phyloP scores from a whole-genome alignment of 495 filamentous ascomycete species.

The Hypoxylon lienhwacheense region DNA sequence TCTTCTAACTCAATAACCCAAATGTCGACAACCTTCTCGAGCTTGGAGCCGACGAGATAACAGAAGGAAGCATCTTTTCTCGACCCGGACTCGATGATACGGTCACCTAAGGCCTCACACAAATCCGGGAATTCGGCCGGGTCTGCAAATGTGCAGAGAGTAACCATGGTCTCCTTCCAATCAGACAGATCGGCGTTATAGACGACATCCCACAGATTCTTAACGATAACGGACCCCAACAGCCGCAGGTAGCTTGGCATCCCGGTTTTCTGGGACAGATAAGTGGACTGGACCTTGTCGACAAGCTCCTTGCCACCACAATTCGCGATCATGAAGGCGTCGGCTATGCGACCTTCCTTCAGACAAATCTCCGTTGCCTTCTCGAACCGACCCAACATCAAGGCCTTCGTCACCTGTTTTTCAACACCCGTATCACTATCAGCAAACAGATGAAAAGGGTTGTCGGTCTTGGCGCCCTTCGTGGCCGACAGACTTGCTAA shows the following conservation, averaged over 20 bases:
- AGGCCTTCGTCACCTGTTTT: conserved; percentile 78
- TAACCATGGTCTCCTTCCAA: conserved; percentile 97
- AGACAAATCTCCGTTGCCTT: conserved; percentile 86
- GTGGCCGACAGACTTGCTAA: conserved; percentile 67
- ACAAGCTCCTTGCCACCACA: conserved; percentile 93
- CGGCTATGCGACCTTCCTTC: conserved; percentile 83
- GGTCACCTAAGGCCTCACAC: conserved; percentile 94
- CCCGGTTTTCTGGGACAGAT: conserved; percentile 78
- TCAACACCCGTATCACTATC: conserved; percentile 80
- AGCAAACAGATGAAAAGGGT: conserved; percentile 66
- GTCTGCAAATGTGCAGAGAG: conserved; percentile 91
- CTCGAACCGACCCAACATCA: conserved; percentile 89
- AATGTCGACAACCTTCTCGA: conserved; percentile 93
- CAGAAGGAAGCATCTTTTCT: conserved; percentile 94
- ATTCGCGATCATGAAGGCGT: conserved; percentile 98
- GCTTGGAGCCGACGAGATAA: conserved; percentile 89
- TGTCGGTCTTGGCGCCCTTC: conserved; percentile 55
- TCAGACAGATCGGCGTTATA: conserved; percentile 89
- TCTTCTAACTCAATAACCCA: conserved; percentile 90
- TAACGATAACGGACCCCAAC: conserved; percentile 87
- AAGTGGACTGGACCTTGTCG: conserved; percentile 89
- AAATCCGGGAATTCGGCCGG: conserved; percentile 90
- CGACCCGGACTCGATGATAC: conserved; percentile 73
- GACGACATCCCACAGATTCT: conserved; percentile 98
- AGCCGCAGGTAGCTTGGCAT: conserved; percentile 91